These are phyloP conservation scores for Trichoderma gamsii DNA, from an alignment of 495 filamentous ascomycete species.

Conservation along the genomic window DNA sequence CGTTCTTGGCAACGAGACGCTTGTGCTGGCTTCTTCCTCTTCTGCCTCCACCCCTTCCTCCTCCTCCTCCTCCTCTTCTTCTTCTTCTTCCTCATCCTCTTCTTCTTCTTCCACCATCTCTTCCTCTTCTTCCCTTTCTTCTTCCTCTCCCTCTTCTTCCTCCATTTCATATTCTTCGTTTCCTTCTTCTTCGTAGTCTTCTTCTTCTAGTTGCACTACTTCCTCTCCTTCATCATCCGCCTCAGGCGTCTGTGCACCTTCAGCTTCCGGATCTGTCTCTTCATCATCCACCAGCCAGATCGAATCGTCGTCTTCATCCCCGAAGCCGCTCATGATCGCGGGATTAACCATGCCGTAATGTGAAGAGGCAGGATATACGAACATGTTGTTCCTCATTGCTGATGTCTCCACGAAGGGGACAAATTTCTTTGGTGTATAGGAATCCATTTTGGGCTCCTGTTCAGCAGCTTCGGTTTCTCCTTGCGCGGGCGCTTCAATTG, in stretches of 20 bases:
- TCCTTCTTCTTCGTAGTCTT: neutral
- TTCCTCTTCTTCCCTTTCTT: neutral
- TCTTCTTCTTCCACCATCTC: neutral
- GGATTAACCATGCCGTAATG: constrained; percentile 6
- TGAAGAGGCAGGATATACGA: neutral
- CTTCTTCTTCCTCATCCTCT: neutral
- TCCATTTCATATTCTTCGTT: neutral
- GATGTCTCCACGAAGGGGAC: neutral
- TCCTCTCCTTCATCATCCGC: neutral
- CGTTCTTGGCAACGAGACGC: neutral
- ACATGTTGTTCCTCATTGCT: constrained; percentile 7
- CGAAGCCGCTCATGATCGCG: constrained; percentile 6
- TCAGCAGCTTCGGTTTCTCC: neutral
- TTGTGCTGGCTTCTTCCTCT: neutral
- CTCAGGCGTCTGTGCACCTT: neutral
- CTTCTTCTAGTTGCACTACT: neutral
- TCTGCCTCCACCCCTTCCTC: neutral
- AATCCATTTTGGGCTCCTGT: neutral
- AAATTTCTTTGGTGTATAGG: neutral
- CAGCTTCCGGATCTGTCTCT: neutral
- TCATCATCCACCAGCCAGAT: constrained; percentile 6
- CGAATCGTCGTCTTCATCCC: neutral
- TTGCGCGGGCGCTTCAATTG: neutral
- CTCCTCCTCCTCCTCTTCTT: neutral
- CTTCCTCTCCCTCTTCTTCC: neutral